Percentiles rank a stretch among this genome's conserved stretches.
These are phyloP conservation scores for Penicillium sp. DNA, from an alignment of 2,329 filamentous ascomycete genomes.

Conservation along the genomic window DNA sequence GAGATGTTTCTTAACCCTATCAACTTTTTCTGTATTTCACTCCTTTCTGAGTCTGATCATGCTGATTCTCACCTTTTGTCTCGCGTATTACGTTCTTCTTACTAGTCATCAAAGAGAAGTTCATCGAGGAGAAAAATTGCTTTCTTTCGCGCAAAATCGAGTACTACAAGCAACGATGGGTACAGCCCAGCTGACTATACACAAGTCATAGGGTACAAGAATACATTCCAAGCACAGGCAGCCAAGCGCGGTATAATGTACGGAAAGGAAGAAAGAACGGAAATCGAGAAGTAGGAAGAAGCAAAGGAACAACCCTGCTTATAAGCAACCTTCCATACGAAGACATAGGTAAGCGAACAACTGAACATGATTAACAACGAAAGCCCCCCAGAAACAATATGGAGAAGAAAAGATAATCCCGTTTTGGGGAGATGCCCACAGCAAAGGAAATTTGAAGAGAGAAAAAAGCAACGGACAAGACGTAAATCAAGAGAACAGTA, in stretches of 20 bases:
- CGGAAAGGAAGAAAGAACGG: constrained; percentile 14
- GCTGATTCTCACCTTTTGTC: no score
- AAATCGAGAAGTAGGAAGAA: constrained; percentile 4
- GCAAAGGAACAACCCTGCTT: constrained; percentile 4
- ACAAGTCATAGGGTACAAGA: constrained; percentile 14
- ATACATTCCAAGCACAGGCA: constrained; percentile 12
- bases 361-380: constrained; percentile 14
- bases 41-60: no score
- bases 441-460: neutral
- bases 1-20: neutral
- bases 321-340: constrained; percentile 13
- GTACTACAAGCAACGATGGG: neutral
- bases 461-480: no score
- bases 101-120: no score
- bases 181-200: neutral
- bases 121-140: no score
- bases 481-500: constrained; percentile 8
- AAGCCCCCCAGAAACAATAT: constrained; percentile 17
- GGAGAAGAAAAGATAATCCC: constrained; percentile 1
- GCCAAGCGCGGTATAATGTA: constrained; percentile 22
- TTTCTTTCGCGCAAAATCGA: neutral
- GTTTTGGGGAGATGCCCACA: constrained; percentile 22
- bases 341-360: constrained; percentile 24
- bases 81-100: no score
- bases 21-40: neutral